phyloP scores from a whole-genome alignment of 2,329 filamentous ascomycete species.

The Aspergillus sp. region DNA sequence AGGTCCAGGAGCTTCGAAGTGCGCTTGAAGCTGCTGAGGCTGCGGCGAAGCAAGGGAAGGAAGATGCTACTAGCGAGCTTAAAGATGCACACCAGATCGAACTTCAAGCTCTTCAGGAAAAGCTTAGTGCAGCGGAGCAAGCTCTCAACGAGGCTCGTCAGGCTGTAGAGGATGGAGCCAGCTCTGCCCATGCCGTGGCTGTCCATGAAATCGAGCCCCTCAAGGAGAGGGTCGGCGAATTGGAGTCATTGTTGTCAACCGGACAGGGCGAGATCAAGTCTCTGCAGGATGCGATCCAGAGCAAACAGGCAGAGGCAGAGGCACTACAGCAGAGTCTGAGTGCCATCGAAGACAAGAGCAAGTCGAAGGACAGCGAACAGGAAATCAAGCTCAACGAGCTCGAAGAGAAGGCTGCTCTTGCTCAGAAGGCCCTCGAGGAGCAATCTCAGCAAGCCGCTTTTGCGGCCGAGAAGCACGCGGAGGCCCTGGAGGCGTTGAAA shows the following conservation, averaged over 20 bases:
- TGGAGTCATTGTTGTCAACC: conserved; percentile 28
- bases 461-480: conserved; percentile 28
- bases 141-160: conserved; percentile 28
- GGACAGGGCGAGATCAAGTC: conserved; percentile 29
- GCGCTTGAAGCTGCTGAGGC: conserved; percentile 26
- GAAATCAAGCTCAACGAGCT: conserved; percentile 28
- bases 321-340: conserved; percentile 33
- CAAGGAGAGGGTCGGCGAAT: conserved; percentile 27
- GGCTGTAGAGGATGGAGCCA: conserved; percentile 28
- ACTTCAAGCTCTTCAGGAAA: conserved; percentile 28
- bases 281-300: conserved; percentile 29
- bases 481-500: conserved; percentile 29
- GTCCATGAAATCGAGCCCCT: conserved; percentile 32
- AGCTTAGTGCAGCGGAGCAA: conserved; percentile 29
- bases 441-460: conserved; percentile 23
- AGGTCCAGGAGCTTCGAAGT: conserved; percentile 30
- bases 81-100: conserved; percentile 26
- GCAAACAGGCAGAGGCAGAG: conserved; percentile 32
- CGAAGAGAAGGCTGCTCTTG: conserved; percentile 28
- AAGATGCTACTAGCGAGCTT: conserved; percentile 26
- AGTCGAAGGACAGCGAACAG: conserved; percentile 33
- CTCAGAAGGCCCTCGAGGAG: conserved; percentile 30
- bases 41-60: conserved; percentile 22
- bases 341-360: conserved; percentile 31
- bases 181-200: conserved; percentile 28